These are phyloP conservation scores for Rhizoclosmatium globosum DNA, from an alignment of 192 early-diverging fungal genomes.

Conservation along the genomic window DNA sequence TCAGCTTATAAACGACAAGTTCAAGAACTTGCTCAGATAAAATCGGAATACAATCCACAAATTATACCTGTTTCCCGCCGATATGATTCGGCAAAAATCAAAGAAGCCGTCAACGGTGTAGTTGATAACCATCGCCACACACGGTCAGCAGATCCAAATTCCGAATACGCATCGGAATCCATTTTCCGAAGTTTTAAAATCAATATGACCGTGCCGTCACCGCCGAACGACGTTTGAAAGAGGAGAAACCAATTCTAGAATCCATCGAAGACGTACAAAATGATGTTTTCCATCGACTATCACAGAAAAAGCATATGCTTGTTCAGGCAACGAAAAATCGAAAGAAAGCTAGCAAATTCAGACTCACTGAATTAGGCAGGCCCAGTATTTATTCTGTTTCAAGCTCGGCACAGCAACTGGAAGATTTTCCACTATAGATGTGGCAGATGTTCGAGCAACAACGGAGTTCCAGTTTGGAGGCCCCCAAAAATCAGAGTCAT, in stretches of 20 bases:
- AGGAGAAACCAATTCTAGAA: too few relatives aligned
- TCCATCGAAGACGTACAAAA: slow-evolving; percentile 14
- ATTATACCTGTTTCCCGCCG: neutral
- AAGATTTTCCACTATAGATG: too few relatives aligned
- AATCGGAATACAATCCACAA: neutral
- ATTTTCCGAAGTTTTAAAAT: too few relatives aligned
- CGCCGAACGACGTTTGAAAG: too few relatives aligned
- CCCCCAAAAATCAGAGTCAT: too few relatives aligned
- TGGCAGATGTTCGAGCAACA: too few relatives aligned
- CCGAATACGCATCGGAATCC: too few relatives aligned
- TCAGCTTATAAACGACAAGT: neutral
- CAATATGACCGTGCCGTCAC: too few relatives aligned
- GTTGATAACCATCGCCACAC: neutral
- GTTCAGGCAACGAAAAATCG: slow-evolving; percentile 2
- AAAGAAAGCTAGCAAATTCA: neutral
- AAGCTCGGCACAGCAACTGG: too few relatives aligned
- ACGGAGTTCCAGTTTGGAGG: too few relatives aligned
- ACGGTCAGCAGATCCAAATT: neutral
- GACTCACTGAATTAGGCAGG: too few relatives aligned
- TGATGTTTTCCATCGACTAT: slow-evolving; percentile 6
- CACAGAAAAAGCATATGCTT: slow-evolving; percentile 25
- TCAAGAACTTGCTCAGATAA: neutral
- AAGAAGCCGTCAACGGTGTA: neutral
- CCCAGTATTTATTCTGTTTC: too few relatives aligned
- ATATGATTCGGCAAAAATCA: slow-evolving; percentile 3